Base-by-base conservation (phyloP, 371 early-diverging fungal genomes). In the Paramicrosporidium saccamoebae region DNA sequence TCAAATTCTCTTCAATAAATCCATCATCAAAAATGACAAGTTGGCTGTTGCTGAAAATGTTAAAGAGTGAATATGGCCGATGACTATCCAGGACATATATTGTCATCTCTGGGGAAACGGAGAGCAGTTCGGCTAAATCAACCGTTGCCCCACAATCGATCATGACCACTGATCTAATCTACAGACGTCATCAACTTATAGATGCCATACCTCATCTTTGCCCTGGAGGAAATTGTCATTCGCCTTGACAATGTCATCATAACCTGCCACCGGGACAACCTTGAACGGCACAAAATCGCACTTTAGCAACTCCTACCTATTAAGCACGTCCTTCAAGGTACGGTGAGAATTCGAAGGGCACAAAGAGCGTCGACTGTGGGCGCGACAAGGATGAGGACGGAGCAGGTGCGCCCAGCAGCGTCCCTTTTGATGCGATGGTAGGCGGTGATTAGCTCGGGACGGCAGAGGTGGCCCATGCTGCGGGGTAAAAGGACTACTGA, bases 301-400 rank as follows among this genome's bases (percentile, higher is more conserved):
- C 24, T 63, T 69, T 12, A 74, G 38, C 13, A 75, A 41, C 3
- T 44, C 33, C 51, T 63, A 31, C 5, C 2, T 4, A 7, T 20
- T 10, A 10, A 1, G n/a, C 5, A 1, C n/a, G 15, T 26, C 11
- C 10, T 14, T 18, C 15, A 7, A 17, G 34, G 27, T 43, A 64
- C 72, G 37, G 62, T 54, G 16, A 81, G 43, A 23, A 79, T 66
- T 30, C 58, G 57, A 32, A 59, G 53, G 1, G 69, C 69, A 40
- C 86, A 84, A 7, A 84, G 44, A 7, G 69, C 56, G 42, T 84
- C 86, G 5, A 62, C 63, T 42, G 77, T 75, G 7, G 62, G 43
- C 1, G 66, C 43, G 2, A 66, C 79, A 36, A 81, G 64, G 17
- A 81, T 38, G 8, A 78, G 44, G 12, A 46, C 29, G 1, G 45